phyloP scores from a whole-genome alignment of 1,139 yeast genomes.

The Pneumocystis wakefieldiae region DNA sequence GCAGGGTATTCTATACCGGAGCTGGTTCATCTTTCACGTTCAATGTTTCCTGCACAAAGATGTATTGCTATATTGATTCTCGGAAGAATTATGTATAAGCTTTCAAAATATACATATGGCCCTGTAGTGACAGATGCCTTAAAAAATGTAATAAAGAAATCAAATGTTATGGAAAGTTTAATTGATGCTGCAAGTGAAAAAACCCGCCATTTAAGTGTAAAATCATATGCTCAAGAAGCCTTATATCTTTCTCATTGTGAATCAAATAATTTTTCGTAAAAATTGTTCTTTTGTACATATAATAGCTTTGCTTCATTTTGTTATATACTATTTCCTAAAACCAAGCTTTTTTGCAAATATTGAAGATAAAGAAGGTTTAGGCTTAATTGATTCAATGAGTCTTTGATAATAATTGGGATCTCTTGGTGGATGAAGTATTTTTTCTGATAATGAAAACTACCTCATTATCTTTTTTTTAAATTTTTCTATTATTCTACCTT shows the following conservation, averaged over 20 bases:
- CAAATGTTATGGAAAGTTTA: slow-evolving; percentile 55
- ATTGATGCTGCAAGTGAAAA: slow-evolving; percentile 59
- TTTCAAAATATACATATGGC: slow-evolving; percentile 45
- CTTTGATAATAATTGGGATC: slow-evolving; percentile 58
- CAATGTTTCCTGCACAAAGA: slow-evolving; percentile 72
- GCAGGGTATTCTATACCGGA: slow-evolving; percentile 89
- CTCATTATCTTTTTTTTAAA: not conserved
- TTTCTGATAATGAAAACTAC: slow-evolving; percentile 27
- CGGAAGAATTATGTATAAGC: slow-evolving; percentile 72
- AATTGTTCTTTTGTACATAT: slow-evolving; percentile 46
- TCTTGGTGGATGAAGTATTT: slow-evolving; percentile 56
- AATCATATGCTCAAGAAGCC: slow-evolving; percentile 82
- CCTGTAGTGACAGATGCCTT: slow-evolving; percentile 44
- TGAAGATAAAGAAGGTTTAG: slow-evolving; percentile 20
- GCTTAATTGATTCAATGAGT: slow-evolving; percentile 46
- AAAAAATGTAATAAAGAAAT: slow-evolving; percentile 57
- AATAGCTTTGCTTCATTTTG: slow-evolving; percentile 28
- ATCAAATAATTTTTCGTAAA: not conserved
- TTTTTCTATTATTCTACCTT: slow-evolving; percentile 3
- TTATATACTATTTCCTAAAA: not conserved
- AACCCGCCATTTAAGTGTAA: slow-evolving; percentile 48
- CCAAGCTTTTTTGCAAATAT: slow-evolving; percentile 6
- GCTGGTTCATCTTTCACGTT: slow-evolving; percentile 62
- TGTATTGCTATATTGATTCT: slow-evolving; percentile 72
- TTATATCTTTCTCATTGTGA: slow-evolving; percentile 56